Conservation (phyloP, 106 monocot genomes). For the Acorus gramineus region DNA sequence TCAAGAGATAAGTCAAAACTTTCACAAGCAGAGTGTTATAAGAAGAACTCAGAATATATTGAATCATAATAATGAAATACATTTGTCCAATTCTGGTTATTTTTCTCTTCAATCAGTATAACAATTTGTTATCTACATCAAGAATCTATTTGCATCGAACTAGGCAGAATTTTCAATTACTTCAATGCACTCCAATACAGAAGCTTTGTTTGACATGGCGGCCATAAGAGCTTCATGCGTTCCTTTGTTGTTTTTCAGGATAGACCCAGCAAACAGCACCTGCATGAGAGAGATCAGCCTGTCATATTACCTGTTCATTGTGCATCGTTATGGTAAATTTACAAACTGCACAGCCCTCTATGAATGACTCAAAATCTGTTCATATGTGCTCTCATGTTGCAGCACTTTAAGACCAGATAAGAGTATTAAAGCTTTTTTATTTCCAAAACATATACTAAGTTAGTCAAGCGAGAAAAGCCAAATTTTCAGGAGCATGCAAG, state of each 20-base stretch:
- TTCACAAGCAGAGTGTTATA: too few species aligned
- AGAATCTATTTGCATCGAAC: too few species aligned
- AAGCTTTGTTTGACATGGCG: conserved; percentile 72
- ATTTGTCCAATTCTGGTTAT: too few species aligned
- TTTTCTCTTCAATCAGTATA: too few species aligned
- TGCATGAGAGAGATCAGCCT: conserved; percentile 10
- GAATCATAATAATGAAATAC: too few species aligned
- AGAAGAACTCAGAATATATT: too few species aligned
- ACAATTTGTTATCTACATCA: too few species aligned
- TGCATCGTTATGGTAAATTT: background rate
- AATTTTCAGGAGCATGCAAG: background rate
- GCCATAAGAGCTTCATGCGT: conserved; percentile 72
- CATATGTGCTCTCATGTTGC: background rate
- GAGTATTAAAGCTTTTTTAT: background rate
- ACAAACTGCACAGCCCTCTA: too few species aligned
- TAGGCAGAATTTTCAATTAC: conserved; percentile 60
- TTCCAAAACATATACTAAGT: background rate
- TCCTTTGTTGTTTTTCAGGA: conserved; percentile 66
- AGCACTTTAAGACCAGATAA: background rate
- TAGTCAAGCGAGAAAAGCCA: background rate
- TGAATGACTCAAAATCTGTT: background rate
- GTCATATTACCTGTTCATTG: background rate
- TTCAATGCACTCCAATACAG: conserved; percentile 74
- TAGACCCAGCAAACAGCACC: conserved; percentile 78
- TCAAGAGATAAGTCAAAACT: too few species aligned